Percentiles rank a stretch among this genome's conserved stretches.
Evolutionary conservation across 441 rosid species (phyloP).

Genomic region (Macaranga tanarius): DNA sequence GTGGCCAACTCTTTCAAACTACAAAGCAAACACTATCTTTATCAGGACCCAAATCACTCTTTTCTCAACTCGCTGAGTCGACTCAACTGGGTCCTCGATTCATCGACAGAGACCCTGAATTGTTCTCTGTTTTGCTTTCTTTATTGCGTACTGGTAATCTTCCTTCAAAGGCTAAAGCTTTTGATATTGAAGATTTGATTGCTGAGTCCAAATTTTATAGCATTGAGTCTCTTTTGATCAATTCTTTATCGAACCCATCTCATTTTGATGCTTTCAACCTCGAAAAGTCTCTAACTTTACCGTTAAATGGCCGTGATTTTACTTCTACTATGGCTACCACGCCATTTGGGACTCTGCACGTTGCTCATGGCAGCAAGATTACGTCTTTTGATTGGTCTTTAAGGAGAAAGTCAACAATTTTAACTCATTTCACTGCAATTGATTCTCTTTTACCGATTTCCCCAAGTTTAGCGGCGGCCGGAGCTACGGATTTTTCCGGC

Average conservation of each 20-base stretch:
- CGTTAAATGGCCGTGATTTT: conserved; percentile 67
- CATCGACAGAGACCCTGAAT: conserved; percentile 81
- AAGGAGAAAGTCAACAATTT: conserved; percentile 57
- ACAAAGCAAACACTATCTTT: conserved; percentile 66
- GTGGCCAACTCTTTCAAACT: conserved; percentile 82
- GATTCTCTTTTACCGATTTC: conserved; percentile 73
- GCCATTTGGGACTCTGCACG: conserved; percentile 63
- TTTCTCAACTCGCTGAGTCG: conserved; percentile 48
- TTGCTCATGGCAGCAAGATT: conserved; percentile 84
- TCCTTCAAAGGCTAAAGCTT: conserved; percentile 64
- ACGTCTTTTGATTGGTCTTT: conserved; percentile 87
- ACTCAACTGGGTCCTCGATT: conserved; percentile 46
- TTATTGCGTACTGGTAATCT: conserved; percentile 71
- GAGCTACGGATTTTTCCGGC: conserved; percentile 88
- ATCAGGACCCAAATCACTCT: conserved; percentile 63
- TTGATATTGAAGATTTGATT: conserved; percentile 63
- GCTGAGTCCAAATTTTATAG: conserved; percentile 72
- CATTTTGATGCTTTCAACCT: conserved; percentile 78
- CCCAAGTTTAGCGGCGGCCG: conserved; percentile 59
- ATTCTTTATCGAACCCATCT: conserved; percentile 56
- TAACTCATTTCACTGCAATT: conserved; percentile 75
- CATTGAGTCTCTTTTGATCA: conserved; percentile 52
- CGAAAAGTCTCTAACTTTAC: conserved; percentile 47
- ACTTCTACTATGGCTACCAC: conserved; percentile 61
- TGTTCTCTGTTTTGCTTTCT: conserved; percentile 70